These are phyloP conservation scores for Paramecium octaurelia DNA, from an alignment of 73 alveolate genomes.

Conservation along the genomic window DNA sequence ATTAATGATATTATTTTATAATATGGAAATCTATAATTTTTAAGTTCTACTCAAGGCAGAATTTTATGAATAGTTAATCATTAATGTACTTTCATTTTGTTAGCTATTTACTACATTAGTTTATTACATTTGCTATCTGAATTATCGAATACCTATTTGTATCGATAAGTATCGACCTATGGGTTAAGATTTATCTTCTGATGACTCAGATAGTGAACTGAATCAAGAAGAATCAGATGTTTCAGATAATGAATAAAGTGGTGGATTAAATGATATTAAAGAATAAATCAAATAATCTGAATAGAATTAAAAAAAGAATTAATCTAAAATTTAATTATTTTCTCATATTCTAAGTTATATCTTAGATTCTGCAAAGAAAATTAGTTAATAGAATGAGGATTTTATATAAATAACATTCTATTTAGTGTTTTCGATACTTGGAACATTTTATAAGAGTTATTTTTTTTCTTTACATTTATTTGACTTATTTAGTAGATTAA, in stretches of 20 bases:
- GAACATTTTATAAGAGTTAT: conserved; percentile 10
- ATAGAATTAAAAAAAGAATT: neutral
- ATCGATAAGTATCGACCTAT: neutral
- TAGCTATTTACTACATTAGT: conserved; percentile 5
- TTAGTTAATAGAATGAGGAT: neutral
- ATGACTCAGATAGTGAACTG: neutral
- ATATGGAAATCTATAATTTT: neutral
- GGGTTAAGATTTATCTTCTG: neutral
- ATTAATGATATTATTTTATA: neutral
- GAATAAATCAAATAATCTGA: neutral
- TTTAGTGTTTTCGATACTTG: neutral
- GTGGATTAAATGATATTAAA: neutral
- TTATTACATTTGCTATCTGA: neutral
- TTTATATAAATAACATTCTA: neutral
- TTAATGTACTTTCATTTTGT: conserved; percentile 22
- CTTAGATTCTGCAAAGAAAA: neutral
- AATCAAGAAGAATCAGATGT: neutral
- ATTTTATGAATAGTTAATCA: neutral
- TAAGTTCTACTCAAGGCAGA: neutral
- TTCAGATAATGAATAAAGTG: neutral
- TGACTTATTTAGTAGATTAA: neutral
- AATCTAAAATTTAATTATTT: neutral
- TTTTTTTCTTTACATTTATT: conserved; percentile 29
- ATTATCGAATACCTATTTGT: neutral
- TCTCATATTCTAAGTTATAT: neutral